These are phyloP conservation scores for Arabidopsis arenosa DNA, from an alignment of 345 rosid species.

Conservation along the genomic window DNA sequence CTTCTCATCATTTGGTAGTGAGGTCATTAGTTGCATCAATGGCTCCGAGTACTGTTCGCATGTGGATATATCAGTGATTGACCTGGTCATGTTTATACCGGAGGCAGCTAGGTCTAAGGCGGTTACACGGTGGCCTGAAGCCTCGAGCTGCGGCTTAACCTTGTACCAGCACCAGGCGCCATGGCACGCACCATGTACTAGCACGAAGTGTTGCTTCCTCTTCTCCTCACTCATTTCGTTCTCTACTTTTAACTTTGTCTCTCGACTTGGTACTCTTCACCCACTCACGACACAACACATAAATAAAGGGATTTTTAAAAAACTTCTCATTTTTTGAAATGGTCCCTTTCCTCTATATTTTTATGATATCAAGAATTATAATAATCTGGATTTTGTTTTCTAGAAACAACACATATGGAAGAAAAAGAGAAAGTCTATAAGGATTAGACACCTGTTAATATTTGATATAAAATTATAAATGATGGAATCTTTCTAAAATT, in stretches of 20 bases:
- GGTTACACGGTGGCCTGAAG: conserved; percentile 56
- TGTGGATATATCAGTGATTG: conserved; percentile 51
- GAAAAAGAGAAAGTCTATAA: too few species aligned
- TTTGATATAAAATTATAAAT: too few species aligned
- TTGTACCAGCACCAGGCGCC: conserved; percentile 76
- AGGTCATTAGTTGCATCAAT: conserved; percentile 48
- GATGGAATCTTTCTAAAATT: too few species aligned
- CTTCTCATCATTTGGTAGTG: conserved; percentile 47
- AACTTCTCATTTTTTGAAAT: too few species aligned
- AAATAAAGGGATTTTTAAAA: too few species aligned
- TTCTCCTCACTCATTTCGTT: conserved; percentile 33
- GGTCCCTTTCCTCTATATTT: too few species aligned
- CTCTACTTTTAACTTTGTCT: not conserved
- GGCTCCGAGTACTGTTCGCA: conserved; percentile 56
- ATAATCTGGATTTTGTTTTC: too few species aligned
- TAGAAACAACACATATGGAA: too few species aligned
- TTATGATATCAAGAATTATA: too few species aligned
- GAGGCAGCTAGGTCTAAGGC: conserved; percentile 56
- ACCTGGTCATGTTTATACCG: conserved; percentile 49
- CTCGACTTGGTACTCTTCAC: too few species aligned
- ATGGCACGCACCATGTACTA: conserved; percentile 64
- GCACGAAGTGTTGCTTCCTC: conserved; percentile 53
- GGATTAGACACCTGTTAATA: too few species aligned
- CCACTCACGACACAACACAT: too few species aligned
- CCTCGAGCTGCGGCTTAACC: conserved; percentile 58